Base-by-base conservation (phyloP, 495 filamentous ascomycete genomes). In the Lophiostoma macrostomum region DNA sequence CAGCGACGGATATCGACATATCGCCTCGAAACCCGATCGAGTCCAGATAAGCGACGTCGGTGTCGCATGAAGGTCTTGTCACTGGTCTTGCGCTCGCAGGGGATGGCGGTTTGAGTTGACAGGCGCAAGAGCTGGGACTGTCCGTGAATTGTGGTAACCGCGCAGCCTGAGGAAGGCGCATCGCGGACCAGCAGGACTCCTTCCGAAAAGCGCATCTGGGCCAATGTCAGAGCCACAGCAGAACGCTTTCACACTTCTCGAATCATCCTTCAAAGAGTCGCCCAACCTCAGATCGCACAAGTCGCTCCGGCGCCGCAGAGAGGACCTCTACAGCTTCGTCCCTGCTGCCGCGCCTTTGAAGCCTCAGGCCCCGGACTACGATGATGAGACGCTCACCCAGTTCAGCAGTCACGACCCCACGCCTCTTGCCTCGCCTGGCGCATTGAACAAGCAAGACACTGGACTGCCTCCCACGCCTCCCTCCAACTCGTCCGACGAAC, bases 391-490 rank as follows among this genome's bases (percentile, higher is more conserved):
- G 13, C 11, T 23, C 1, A 50, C 60, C 4, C 36, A 27, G 19
- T 24, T 27, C 22, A 51, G 35, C 43, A 46, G 22, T 24, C 36
- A 50, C 32, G 28, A 56, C 5, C 28, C 6, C 12, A 49, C 51
- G 13, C 55, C 40, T 8, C 51, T 56, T 8, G 16, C 55, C 29
- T 56, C 51, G 34, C 56, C 56, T 5, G 47, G 45, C 18, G 11
- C 35, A 6, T 25, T 60, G 39, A 60, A 56, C 25, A 34, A 40
- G 3, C 40, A 38, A 35, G 60, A 64, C 10, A 44, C 56, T 11
- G 51, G 50, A 3, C 50, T 64, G n/a, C 60, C 60, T 8, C 60
- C 60, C 4, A 64, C 60, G 7, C 60, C 60, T 20, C 60, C 60
- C 0, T 56, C 60, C 3, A 64, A 60, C 31, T 46, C 46, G 18